These are phyloP conservation scores for Alternaria rosae DNA, from an alignment of 2,329 filamentous ascomycete genomes.

Conservation along the genomic window DNA sequence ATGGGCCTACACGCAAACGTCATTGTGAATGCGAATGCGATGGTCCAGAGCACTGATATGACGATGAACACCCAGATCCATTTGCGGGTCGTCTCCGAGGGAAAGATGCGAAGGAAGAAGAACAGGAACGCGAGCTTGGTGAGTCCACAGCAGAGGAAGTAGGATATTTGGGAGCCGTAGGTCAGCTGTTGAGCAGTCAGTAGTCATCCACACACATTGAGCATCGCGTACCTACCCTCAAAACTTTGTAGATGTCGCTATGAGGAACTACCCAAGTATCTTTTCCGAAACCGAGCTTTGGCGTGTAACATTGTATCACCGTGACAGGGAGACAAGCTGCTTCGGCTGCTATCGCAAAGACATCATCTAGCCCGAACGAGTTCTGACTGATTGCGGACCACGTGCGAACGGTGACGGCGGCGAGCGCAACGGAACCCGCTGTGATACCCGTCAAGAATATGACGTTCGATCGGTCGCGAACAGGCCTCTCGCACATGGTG, in stretches of 20 bases:
- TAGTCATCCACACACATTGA: not conserved
- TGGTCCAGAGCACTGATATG: slow-evolving; percentile 1
- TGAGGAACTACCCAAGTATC: slow-evolving; percentile 59
- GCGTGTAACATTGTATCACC: slow-evolving; percentile 18
- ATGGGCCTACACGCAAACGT: slow-evolving; percentile 31
- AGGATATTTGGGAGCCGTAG: slow-evolving; percentile 36
- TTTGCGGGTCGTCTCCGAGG: slow-evolving; percentile 26
- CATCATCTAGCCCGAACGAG: slow-evolving; percentile 18
- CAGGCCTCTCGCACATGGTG: slow-evolving; percentile 43
- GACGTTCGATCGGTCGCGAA: slow-evolving; percentile 34
- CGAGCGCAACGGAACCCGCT: slow-evolving; percentile 29
- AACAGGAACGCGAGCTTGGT: slow-evolving; percentile 36
- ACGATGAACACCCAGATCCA: slow-evolving; percentile 18
- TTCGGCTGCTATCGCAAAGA: slow-evolving; percentile 17
- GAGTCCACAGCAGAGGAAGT: slow-evolving; percentile 28
- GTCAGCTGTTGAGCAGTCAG: slow-evolving; percentile 11
- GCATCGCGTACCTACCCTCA: not conserved
- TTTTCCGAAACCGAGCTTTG: slow-evolving; percentile 52
- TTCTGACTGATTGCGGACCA: not conserved
- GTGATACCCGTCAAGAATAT: slow-evolving; percentile 34
- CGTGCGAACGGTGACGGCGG: slow-evolving; percentile 41
- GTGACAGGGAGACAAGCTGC: slow-evolving; percentile 18
- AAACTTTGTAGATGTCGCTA: slow-evolving; percentile 24
- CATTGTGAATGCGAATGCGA: slow-evolving; percentile 27
- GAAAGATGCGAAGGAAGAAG: slow-evolving; percentile 36